phyloP scores from a whole-genome alignment of 441 rosid species.

The Rhodomyrtus psidioides region DNA sequence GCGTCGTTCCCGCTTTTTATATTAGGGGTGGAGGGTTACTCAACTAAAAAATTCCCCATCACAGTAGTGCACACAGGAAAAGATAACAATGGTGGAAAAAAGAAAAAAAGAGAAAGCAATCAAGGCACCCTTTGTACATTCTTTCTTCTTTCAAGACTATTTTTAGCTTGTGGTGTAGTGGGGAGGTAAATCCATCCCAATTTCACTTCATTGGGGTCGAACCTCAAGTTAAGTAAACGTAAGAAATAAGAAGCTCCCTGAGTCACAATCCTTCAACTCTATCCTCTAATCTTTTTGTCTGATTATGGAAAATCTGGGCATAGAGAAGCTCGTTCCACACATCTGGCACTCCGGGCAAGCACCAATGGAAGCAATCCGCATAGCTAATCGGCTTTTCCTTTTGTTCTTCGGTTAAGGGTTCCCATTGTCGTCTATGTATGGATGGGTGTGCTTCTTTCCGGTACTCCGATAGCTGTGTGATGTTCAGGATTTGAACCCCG shows the following conservation, averaged over 20 bases:
- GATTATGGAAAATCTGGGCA: constrained; percentile 27
- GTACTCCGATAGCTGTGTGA: constrained; percentile 50
- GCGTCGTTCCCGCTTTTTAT: neutral
- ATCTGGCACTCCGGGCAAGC: constrained; percentile 66
- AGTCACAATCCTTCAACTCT: neutral
- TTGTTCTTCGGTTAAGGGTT: constrained; percentile 33
- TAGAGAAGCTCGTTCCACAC: constrained; percentile 62
- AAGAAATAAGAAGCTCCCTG: neutral
- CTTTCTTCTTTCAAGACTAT: neutral
- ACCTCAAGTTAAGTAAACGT: neutral
- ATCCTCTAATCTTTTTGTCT: neutral
- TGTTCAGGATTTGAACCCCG: constrained; percentile 41
- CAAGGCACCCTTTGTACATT: neutral
- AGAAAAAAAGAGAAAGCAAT: neutral
- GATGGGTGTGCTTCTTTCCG: constrained; percentile 62
- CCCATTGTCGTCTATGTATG: constrained; percentile 47
- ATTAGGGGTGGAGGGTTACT: neutral
- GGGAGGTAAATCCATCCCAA: neutral
- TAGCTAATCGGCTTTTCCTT: constrained; percentile 29
- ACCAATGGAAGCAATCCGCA: constrained; percentile 67
- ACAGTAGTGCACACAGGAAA: neutral
- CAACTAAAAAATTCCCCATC: neutral
- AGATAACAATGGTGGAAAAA: neutral
- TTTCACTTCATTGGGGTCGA: neutral
- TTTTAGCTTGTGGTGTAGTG: neutral